A percentile compares a stretch with the other conserved stretches of the same genome.
phyloP scores from a whole-genome alignment of 2,329 filamentous ascomycete species.

The Claviceps paspali region DNA sequence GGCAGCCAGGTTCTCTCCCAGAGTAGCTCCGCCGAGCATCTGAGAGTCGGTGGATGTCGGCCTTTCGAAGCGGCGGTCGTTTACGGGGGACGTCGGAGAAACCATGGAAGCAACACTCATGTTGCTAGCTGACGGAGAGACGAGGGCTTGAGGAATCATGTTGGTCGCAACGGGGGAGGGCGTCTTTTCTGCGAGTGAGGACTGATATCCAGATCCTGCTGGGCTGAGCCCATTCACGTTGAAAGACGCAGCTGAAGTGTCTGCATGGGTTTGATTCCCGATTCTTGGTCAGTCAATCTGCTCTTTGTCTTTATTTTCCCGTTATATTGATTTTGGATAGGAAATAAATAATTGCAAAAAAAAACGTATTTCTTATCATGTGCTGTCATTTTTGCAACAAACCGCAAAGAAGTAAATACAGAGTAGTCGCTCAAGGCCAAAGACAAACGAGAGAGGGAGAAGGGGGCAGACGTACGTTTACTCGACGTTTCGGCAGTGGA shows the following conservation, averaged over 20 bases:
- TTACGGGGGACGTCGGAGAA: slow-evolving; percentile 38
- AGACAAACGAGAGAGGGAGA: too few relatives aligned
- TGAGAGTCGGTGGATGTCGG: slow-evolving; percentile 22
- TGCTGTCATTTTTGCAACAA: too few relatives aligned
- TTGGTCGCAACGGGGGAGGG: slow-evolving; percentile 42
- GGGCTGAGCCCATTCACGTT: slow-evolving; percentile 24
- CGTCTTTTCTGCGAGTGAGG: slow-evolving; percentile 41
- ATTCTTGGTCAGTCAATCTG: too few relatives aligned
- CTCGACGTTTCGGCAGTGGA: slow-evolving; percentile 28
- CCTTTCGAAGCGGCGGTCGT: slow-evolving; percentile 27
- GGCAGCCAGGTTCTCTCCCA: slow-evolving; percentile 22
- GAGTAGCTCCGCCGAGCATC: slow-evolving; percentile 14
- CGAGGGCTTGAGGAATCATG: slow-evolving; percentile 34
- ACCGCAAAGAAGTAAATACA: too few relatives aligned
- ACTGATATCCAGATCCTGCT: slow-evolving; percentile 32
- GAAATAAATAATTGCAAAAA: too few relatives aligned
- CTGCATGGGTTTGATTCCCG: too few relatives aligned
- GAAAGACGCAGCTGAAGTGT: slow-evolving; percentile 25
- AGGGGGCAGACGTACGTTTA: slow-evolving; percentile 21
- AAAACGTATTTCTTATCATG: too few relatives aligned
- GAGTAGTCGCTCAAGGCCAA: too few relatives aligned
- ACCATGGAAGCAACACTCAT: slow-evolving; percentile 55
- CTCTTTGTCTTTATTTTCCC: too few relatives aligned
- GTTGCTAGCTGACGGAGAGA: slow-evolving; percentile 40
- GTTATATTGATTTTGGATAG: too few relatives aligned